These are phyloP conservation scores for Platanus orientalis DNA, from an alignment of 164 flowering plant species.

Conservation along the genomic window DNA sequence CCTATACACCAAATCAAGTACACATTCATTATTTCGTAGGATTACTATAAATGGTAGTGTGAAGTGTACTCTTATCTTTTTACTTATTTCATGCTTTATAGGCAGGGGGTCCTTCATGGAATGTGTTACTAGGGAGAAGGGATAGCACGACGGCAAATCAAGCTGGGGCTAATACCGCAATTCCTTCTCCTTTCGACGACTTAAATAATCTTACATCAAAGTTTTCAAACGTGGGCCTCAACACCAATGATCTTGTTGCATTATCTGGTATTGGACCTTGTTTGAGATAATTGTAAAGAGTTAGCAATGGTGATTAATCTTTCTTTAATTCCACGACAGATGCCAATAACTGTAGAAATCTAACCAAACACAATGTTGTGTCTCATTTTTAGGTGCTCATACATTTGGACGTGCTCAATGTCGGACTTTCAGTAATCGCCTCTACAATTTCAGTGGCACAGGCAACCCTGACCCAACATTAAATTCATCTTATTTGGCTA, in stretches of 20 bases:
- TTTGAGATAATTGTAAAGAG: too few species aligned
- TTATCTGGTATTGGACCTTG: slow-evolving; percentile 29
- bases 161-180: slow-evolving; percentile 12
- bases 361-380: neutral
- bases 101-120: slow-evolving; percentile 40
- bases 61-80: too few species aligned
- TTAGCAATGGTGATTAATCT: too few species aligned
- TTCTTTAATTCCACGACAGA: too few species aligned
- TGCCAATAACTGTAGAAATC: too few species aligned
- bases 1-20: too few species aligned
- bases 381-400: slow-evolving; percentile 20
- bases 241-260: slow-evolving; percentile 33
- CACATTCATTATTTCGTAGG: too few species aligned
- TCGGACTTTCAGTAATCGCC: slow-evolving; percentile 5
- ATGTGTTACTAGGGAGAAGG: slow-evolving; percentile 34
- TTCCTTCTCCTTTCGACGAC: slow-evolving; percentile 20
- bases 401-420: slow-evolving; percentile 23
- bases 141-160: slow-evolving; percentile 30
- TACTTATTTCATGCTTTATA: too few species aligned
- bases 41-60: neutral
- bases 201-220: slow-evolving; percentile 5
- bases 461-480: slow-evolving; percentile 12
- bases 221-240: slow-evolving; percentile 24
- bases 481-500: neutral
- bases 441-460: slow-evolving; percentile 14